Conservation (phyloP, 2,329 filamentous ascomycete species). For the Trichoderma afroharzianum region DNA sequence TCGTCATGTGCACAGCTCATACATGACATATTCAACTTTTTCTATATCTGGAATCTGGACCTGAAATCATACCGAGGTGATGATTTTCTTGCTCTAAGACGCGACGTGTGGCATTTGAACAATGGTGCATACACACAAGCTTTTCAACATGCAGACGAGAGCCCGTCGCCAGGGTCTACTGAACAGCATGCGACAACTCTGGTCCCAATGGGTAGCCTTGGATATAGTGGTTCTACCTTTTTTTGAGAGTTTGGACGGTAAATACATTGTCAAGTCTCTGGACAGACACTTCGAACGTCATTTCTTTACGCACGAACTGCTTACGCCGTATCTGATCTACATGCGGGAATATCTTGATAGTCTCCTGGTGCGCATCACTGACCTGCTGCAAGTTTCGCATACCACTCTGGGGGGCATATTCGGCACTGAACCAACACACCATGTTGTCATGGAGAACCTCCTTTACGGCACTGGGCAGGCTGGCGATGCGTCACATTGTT, state of each 20-base stretch:
- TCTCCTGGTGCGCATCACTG: conserved; percentile 67
- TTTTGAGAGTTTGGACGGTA: conserved; percentile 63
- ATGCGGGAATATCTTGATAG: conserved; percentile 59
- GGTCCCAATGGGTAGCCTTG: conserved; percentile 40
- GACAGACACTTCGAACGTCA: conserved; percentile 66
- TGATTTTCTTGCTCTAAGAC: background rate
- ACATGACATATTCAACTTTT: background rate
- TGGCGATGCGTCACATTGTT: conserved; percentile 46
- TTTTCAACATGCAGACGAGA: background rate
- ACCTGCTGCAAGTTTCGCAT: conserved; percentile 58
- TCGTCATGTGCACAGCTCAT: background rate
- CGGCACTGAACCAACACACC: conserved; percentile 62
- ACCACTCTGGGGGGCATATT: conserved; percentile 57
- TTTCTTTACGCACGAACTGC: conserved; percentile 64
- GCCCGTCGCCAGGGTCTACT: background rate
- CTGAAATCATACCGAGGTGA: background rate
- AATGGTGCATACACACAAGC: background rate
- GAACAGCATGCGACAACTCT: background rate
- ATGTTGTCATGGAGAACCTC: conserved; percentile 77
- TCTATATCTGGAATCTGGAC: background rate
- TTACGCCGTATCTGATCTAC: conserved; percentile 62
- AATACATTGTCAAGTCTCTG: conserved; percentile 68
- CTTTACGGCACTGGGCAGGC: conserved; percentile 51
- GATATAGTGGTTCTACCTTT: conserved; percentile 76
- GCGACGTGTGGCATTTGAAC: background rate